phyloP scores from a whole-genome alignment of 1,284 basidiomycete genomes.

The Apiotrichum brassicae region DNA sequence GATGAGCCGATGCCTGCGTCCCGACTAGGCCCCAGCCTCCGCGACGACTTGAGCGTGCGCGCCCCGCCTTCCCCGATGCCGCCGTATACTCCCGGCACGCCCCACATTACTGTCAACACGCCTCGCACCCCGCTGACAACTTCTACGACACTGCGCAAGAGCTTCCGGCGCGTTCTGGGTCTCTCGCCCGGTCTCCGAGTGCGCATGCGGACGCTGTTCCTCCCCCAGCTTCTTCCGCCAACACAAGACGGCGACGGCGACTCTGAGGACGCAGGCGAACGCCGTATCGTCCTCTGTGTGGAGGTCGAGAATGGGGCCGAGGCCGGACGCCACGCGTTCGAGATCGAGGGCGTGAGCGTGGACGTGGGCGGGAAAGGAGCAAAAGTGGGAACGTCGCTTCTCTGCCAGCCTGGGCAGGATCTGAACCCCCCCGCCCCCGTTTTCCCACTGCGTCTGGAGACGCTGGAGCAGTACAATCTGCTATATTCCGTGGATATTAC shows the following conservation, averaged over 20 bases:
- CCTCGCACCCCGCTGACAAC: slow-evolving; percentile 1
- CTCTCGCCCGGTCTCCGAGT: slow-evolving; percentile 75
- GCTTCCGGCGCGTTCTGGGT: slow-evolving; percentile 68
- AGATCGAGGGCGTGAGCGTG: slow-evolving; percentile 65
- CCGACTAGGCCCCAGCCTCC: slow-evolving; percentile 30
- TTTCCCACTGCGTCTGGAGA: slow-evolving; percentile 64
- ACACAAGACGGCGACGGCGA: slow-evolving; percentile 39
- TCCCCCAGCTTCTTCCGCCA: slow-evolving; percentile 64
- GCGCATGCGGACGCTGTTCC: slow-evolving; percentile 79
- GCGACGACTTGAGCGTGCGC: slow-evolving; percentile 27
- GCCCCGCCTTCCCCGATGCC: not conserved
- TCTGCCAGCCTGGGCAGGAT: slow-evolving; percentile 44
- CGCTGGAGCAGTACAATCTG: slow-evolving; percentile 74
- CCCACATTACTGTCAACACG: not conserved
- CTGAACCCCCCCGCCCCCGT: slow-evolving; percentile 18
- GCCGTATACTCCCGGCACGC: not conserved
- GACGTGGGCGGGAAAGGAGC: slow-evolving; percentile 68
- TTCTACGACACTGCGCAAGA: slow-evolving; percentile 64
- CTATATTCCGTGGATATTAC: slow-evolving; percentile 65
- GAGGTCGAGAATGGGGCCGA: slow-evolving; percentile 59
- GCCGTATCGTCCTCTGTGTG: slow-evolving; percentile 75
- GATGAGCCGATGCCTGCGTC: slow-evolving; percentile 29
- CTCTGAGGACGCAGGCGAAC: slow-evolving; percentile 68
- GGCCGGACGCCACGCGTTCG: slow-evolving; percentile 57
- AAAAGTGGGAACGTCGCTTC: slow-evolving; percentile 51